Evolutionary conservation across 2,329 filamentous ascomycete genomes (phyloP).

Genomic region (Lecanosticta acicola): DNA sequence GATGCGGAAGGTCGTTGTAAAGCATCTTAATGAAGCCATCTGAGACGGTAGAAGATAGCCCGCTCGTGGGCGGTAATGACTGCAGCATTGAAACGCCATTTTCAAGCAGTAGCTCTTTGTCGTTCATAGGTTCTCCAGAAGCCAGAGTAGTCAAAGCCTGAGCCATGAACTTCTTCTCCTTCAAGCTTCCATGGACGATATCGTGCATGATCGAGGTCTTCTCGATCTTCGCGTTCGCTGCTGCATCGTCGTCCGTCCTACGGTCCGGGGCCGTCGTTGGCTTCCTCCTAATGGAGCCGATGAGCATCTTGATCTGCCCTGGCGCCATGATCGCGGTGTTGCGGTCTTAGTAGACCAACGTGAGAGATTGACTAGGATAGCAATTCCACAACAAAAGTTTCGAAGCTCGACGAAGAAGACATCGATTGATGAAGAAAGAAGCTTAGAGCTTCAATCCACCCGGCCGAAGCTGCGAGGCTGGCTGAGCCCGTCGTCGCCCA

Average conservation of each 20-base stretch:
- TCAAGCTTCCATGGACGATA: constrained; percentile 36
- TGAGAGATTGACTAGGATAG: no score
- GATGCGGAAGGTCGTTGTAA: constrained; percentile 50
- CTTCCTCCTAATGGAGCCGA: constrained; percentile 44
- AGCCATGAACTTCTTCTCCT: constrained; percentile 37
- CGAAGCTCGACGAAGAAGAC: no score
- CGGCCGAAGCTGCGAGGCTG: neutral
- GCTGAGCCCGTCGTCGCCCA: neutral
- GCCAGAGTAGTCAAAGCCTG: constrained; percentile 40
- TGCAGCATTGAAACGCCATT: constrained; percentile 51
- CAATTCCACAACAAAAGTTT: no score
- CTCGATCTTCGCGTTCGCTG: constrained; percentile 24
- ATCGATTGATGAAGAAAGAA: no score
- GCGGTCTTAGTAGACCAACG: neutral
- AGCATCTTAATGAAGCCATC: constrained; percentile 50
- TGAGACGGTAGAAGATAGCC: constrained; percentile 44
- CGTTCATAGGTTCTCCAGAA: constrained; percentile 43
- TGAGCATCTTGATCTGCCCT: constrained; percentile 38
- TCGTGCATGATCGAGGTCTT: constrained; percentile 41
- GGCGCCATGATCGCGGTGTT: constrained; percentile 17
- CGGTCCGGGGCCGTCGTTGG: constrained; percentile 46
- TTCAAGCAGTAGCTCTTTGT: constrained; percentile 46
- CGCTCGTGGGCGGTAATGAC: constrained; percentile 45
- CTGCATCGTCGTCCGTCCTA: constrained; percentile 37
- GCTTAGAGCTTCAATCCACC: no score